These are phyloP conservation scores for Phytophthora crassamura DNA, from an alignment of 352 stramenopile species.

Conservation along the genomic window DNA sequence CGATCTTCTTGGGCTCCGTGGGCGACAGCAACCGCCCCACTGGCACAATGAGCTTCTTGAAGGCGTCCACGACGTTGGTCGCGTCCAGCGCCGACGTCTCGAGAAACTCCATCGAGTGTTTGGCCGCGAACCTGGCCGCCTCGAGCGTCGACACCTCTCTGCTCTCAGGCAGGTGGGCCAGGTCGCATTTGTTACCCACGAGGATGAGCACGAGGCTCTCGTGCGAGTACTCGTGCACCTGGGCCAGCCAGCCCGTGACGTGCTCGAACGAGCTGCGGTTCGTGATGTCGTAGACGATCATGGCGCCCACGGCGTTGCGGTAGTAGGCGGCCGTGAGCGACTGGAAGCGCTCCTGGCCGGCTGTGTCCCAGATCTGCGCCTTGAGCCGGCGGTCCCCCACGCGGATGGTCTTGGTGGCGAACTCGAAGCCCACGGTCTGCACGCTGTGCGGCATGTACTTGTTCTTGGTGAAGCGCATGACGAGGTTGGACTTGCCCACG, in stretches of 20 bases:
- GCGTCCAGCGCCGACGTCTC: constrained; percentile 85
- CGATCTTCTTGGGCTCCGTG: constrained; percentile 67
- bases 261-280: constrained; percentile 87
- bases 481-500: constrained; percentile 90
- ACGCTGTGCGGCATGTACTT: constrained; percentile 81
- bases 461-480: constrained; percentile 91
- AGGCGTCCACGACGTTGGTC: constrained; percentile 89
- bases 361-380: constrained; percentile 91
- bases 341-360: constrained; percentile 92
- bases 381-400: constrained; percentile 85
- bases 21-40: constrained; percentile 81
- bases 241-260: constrained; percentile 75
- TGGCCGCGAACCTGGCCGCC: constrained; percentile 80
- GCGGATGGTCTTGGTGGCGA: constrained; percentile 87
- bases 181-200: constrained; percentile 90
- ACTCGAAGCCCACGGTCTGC: constrained; percentile 90
- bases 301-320: constrained; percentile 88
- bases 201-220: constrained; percentile 86
- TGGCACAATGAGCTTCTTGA: constrained; percentile 90
- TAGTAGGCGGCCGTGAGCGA: constrained; percentile 94
- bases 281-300: constrained; percentile 95
- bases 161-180: constrained; percentile 76
- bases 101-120: constrained; percentile 87
- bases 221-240: constrained; percentile 86
- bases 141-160: constrained; percentile 89